phyloP scores from a whole-genome alignment of 192 early-diverging fungal genomes.

The Polychytrium aggregatum region DNA sequence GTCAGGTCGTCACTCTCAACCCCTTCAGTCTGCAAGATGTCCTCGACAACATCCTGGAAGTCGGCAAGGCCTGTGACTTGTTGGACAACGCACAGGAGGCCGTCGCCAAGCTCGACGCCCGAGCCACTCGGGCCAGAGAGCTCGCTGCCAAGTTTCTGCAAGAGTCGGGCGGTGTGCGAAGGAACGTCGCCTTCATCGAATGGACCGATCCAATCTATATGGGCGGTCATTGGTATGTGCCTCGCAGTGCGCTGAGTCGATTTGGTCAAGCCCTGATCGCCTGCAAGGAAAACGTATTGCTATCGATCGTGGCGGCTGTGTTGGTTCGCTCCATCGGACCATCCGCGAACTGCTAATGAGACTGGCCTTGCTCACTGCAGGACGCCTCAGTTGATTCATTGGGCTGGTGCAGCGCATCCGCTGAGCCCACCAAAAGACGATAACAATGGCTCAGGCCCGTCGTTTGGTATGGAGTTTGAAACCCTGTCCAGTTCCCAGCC shows the following conservation, averaged over 20 bases:
- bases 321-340: no score
- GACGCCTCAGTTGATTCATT: slow-evolving; percentile 38
- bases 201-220: slow-evolving; percentile 44
- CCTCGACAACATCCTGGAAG: slow-evolving; percentile 26
- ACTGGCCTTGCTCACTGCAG: slow-evolving; percentile 3
- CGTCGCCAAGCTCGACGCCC: slow-evolving; percentile 5
- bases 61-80: slow-evolving; percentile 28
- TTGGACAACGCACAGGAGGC: slow-evolving; percentile 7
- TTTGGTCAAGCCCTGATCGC: no score
- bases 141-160: slow-evolving; percentile 7
- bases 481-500: slow-evolving; percentile 18
- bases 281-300: no score
- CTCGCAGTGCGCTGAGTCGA: no score
- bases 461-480: slow-evolving; percentile 12
- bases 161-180: slow-evolving; percentile 7
- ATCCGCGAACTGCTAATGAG: no score
- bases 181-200: slow-evolving; percentile 32
- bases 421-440: slow-evolving; percentile 14
- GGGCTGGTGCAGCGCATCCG: slow-evolving; percentile 35
- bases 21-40: slow-evolving; percentile 34
- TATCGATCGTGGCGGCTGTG: no score
- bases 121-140: slow-evolving; percentile 10
- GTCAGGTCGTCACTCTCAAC: slow-evolving; percentile 39
- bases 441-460: slow-evolving; percentile 25
- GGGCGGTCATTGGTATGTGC: slow-evolving; percentile 36